Evolutionary conservation across 352 stramenopile genomes (phyloP), one percentile per base, ranked within the genome.

Genomic region (Halophytophthora batemanensis): DNA sequence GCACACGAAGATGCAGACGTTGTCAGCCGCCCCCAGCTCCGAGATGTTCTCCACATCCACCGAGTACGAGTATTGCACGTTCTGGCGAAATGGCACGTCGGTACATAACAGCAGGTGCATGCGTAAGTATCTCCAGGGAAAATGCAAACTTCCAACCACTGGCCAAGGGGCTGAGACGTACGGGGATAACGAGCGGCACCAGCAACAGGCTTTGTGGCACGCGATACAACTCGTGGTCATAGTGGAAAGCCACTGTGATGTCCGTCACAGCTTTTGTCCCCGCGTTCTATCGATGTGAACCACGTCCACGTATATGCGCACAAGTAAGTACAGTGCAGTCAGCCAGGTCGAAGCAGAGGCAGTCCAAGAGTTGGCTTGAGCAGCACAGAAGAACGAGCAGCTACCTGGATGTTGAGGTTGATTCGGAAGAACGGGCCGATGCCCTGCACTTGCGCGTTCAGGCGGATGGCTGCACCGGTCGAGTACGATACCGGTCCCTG

Each of bases 361-460:
- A 40, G 2, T 15, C 1, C 38, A 35, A 49, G 4, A 28, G 33
- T 28, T 17, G 2, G 12, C 18, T 41, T 17, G n/a, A 14, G 33
- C n/a, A 40, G 2, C 7, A 8, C 10, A 39, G 13, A 45, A 35
- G 25, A 46, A 25, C 28, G 19, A 23, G n/a, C 15, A 21, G 18
- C 12, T 25, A 88, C 77, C 64, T 87, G 80, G 2, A 95, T 50
- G 41, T 87, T 85, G 17, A 95, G 66, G 31, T 90, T 88, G 64
- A 95, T 90, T 35, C 82, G 78, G 38, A 95, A 95, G 15, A 64
- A 71, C 14, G 84, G 84, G 2, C 82, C 84, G 17, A 95, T 79
- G 44, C 84, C 84, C 50, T 90, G 82, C 2, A 95, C 80, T 36
- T 91, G 81, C 2, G 82, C 84, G 28, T 90, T 92, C 21, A 93